Conservation (phyloP, 768 basidiomycete species). For the Termitomyces sp. region DNA sequence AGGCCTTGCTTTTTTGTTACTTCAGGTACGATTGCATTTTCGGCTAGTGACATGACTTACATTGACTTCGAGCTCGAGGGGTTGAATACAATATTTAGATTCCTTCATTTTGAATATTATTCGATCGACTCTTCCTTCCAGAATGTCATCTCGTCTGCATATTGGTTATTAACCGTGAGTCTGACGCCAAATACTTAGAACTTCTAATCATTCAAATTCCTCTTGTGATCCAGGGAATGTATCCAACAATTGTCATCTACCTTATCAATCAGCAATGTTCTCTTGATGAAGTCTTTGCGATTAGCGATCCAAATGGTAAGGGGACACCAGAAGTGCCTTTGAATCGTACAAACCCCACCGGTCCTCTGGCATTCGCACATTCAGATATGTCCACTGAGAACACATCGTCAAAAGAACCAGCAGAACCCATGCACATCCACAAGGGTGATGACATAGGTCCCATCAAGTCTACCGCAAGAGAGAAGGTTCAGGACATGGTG, state of each 20-base stretch:
- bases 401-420: no score
- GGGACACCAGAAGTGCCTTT: background rate
- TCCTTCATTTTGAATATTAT: background rate
- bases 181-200: background rate
- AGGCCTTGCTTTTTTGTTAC: background rate
- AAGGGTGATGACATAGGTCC: background rate
- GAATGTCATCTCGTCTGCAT: background rate
- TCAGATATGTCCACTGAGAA: background rate
- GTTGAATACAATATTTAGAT: background rate
- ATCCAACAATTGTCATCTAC: background rate
- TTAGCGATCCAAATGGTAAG: background rate
- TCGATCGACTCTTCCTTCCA: background rate
- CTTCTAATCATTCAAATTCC: background rate
- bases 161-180: background rate
- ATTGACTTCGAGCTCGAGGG: background rate
- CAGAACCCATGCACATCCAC: background rate
- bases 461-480: no score
- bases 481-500: background rate
- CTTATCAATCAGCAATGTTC: background rate
- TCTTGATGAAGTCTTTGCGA: background rate
- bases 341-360: background rate
- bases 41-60: no score
- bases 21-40: background rate
- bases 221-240: background rate
- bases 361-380: background rate